Evolutionary conservation across 139 green algal species (phyloP).

Genomic region (Parachlorella kessleri): DNA sequence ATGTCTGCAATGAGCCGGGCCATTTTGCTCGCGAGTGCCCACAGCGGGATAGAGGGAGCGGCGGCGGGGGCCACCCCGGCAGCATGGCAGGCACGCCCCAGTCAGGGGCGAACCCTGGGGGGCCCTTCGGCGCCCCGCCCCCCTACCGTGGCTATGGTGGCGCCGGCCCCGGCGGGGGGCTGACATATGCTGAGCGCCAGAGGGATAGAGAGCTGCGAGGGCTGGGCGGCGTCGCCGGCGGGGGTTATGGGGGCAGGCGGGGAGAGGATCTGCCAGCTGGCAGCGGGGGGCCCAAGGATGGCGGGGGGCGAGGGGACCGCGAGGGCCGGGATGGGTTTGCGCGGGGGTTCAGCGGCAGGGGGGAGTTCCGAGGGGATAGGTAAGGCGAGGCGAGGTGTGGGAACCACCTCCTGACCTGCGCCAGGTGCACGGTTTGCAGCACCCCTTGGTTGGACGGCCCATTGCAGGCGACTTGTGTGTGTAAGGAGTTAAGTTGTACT

Average conservation of each 20-base stretch:
- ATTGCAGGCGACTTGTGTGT: too few species aligned
- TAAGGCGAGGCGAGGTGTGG: too few species aligned
- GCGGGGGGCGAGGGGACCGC: not conserved
- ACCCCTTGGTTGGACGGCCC: too few species aligned
- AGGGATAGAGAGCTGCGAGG: not conserved
- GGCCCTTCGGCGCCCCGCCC: too few species aligned
- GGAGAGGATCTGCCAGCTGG: not conserved
- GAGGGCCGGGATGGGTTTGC: not conserved
- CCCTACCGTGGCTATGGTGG: too few species aligned
- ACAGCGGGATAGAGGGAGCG: not conserved
- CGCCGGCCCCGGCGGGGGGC: too few species aligned
- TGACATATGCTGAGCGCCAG: not conserved
- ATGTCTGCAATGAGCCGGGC: constrained; percentile 6
- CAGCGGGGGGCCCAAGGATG: not conserved
- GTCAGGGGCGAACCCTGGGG: too few species aligned
- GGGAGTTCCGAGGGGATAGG: too few species aligned
- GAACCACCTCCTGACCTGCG: too few species aligned
- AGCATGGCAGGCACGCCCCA: too few species aligned
- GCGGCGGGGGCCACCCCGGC: not conserved
- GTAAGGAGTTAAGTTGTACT: too few species aligned
- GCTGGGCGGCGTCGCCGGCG: not conserved
- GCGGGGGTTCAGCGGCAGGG: not conserved
- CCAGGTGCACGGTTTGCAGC: too few species aligned
- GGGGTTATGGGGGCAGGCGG: not conserved
- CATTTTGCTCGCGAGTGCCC: constrained; percentile 20